Evolutionary conservation across 2,329 filamentous ascomycete species (phyloP).

Genomic region (Akanthomyces muscarius): DNA sequence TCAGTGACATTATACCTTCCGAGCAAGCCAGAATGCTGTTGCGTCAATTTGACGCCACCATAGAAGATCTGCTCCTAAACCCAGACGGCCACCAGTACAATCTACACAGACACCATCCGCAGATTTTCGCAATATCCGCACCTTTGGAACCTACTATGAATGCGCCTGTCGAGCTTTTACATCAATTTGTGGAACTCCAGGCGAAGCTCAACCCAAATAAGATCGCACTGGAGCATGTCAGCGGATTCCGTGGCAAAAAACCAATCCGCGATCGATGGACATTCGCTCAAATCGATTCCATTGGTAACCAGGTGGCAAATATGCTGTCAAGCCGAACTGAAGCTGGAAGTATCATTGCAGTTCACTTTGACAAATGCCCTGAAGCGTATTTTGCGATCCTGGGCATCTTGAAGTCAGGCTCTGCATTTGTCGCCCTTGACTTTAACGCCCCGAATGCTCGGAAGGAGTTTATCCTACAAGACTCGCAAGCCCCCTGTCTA

Average conservation of each 20-base stretch:
- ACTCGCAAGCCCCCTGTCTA: conserved; percentile 63
- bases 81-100: conserved; percentile 40
- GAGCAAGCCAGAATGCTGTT: conserved; percentile 66
- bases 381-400: conserved; percentile 80
- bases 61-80: conserved; percentile 55
- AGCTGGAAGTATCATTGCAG: conserved; percentile 62
- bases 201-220: conserved; percentile 53
- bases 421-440: conserved; percentile 77
- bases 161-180: conserved; percentile 59
- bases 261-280: conserved; percentile 60
- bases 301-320: conserved; percentile 69
- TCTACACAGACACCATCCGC: conserved; percentile 29
- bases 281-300: conserved; percentile 65
- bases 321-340: conserved; percentile 50
- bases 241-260: conserved; percentile 44
- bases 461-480: conserved; percentile 73
- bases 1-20: conserved; percentile 58
- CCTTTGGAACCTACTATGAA: conserved; percentile 54
- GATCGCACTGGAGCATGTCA: conserved; percentile 72
- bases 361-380: conserved; percentile 81
- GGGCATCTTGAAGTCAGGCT: conserved; percentile 77
- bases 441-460: conserved; percentile 66
- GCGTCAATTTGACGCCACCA: conserved; percentile 64
- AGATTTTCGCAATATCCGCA: conserved; percentile 62
- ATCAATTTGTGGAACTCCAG: conserved; percentile 71